Evolutionary conservation across 805 yeast genomes (phyloP).

Genomic region (Komagataella phaffii): DNA sequence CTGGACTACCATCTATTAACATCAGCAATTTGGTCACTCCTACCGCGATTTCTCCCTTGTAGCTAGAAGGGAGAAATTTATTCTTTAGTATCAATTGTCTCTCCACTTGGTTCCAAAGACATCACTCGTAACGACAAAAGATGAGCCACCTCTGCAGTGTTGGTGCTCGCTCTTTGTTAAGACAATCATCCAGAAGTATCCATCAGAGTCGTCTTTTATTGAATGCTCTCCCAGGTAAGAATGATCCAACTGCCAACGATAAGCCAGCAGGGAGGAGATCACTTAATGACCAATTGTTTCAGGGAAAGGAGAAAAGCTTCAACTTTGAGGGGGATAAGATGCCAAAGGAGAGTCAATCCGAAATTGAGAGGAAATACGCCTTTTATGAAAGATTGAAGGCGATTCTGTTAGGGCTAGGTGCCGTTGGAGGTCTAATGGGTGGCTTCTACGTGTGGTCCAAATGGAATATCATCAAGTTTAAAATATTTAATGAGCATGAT

Average conservation of each 20-base stretch:
- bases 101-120: neutral
- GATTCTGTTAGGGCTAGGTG: constrained; percentile 24
- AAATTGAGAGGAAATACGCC: constrained; percentile 19
- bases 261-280: neutral
- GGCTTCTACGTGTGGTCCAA: constrained; percentile 25
- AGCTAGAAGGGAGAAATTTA: neutral
- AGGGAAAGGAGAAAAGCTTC: neutral
- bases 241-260: neutral
- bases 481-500: constrained; percentile 19
- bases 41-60: neutral
- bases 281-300: neutral
- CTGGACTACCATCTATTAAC: neutral
- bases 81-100: neutral
- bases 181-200: neutral
- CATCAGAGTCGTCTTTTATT: neutral
- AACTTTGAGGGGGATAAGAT: neutral
- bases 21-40: neutral
- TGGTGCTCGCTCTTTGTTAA: neutral
- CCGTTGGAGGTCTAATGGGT: constrained; percentile 24
- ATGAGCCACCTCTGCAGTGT: neutral
- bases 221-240: neutral
- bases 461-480: constrained; percentile 24
- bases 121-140: neutral
- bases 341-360: neutral
- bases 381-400: constrained; percentile 30